phyloP scores from a whole-genome alignment of 2,329 filamentous ascomycete species.

The Coniochaeta sp. region DNA sequence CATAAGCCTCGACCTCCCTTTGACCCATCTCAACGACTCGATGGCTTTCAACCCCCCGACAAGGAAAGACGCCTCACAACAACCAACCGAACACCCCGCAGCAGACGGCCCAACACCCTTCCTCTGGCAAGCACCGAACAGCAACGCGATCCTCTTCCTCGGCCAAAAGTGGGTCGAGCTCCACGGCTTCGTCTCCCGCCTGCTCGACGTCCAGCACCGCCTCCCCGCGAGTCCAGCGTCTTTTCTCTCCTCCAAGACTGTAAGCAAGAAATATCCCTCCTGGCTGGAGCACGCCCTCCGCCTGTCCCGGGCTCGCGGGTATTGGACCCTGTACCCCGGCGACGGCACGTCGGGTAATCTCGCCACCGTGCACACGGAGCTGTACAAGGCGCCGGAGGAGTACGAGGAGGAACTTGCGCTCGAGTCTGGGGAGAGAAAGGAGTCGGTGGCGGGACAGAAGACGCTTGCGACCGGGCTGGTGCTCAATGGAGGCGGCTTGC shows the following conservation, averaged over 20 bases:
- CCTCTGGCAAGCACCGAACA: constrained; percentile 78
- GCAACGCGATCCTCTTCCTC: constrained; percentile 74
- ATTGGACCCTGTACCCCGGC: constrained; percentile 72
- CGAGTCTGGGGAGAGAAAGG: constrained; percentile 13
- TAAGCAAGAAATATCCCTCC: constrained; percentile 62
- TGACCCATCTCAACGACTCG: constrained; percentile 53
- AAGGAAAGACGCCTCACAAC: constrained; percentile 10
- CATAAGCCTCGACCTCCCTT: constrained; percentile 71
- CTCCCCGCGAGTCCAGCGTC: constrained; percentile 22
- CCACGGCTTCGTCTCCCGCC: constrained; percentile 67
- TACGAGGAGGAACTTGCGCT: constrained; percentile 28
- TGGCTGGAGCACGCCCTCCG: constrained; percentile 76
- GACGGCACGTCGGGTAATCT: constrained; percentile 45
- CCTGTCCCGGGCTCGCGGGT: constrained; percentile 68
- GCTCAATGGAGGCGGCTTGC: constrained; percentile 26
- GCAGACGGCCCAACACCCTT: constrained; percentile 47
- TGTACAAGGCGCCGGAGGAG: constrained; percentile 67
- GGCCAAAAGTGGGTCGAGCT: constrained; percentile 83
- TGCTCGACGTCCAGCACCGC: constrained; percentile 39
- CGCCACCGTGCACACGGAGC: constrained; percentile 69
- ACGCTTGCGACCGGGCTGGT: constrained; percentile 12
- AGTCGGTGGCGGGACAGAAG: not conserved
- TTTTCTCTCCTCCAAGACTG: constrained; percentile 43
- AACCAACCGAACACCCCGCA: not conserved
- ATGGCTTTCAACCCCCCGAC: constrained; percentile 40